These are phyloP conservation scores for Cladosporium sp. DNA, from an alignment of 2,329 filamentous ascomycete genomes.

Conservation along the genomic window DNA sequence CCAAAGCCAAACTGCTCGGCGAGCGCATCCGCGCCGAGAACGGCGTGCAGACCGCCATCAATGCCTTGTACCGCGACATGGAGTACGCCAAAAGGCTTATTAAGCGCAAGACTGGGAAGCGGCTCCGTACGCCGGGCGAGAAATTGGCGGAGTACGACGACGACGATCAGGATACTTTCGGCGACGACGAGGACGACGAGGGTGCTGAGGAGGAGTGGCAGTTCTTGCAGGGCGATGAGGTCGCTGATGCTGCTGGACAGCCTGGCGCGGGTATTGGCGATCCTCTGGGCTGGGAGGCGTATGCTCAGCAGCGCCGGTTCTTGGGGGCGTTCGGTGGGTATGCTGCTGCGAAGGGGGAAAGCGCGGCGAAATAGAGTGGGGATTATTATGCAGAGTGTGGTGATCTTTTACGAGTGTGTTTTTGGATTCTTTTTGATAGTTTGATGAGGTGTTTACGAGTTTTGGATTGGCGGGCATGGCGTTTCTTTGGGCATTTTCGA, in stretches of 20 bases:
- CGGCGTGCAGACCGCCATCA: conserved; percentile 85
- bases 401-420: neutral
- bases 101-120: conserved; percentile 51
- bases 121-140: conserved; percentile 8
- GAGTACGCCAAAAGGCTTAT: conserved; percentile 88
- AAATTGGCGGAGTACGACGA: conserved; percentile 20
- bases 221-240: conserved; percentile 67
- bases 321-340: conserved; percentile 9
- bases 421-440: neutral
- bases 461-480: neutral
- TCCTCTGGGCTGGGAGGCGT: conserved; percentile 8
- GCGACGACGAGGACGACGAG: conserved; percentile 21
- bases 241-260: conserved; percentile 39
- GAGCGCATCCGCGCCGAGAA: conserved; percentile 89
- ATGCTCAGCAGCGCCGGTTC: conserved; percentile 13
- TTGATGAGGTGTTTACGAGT: neutral
- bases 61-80: conserved; percentile 89
- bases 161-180: conserved; percentile 34
- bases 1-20: conserved; percentile 77
- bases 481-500: neutral
- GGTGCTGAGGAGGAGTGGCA: conserved; percentile 65
- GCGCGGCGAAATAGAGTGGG: neutral
- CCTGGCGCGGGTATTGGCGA: neutral
- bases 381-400: neutral
- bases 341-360: neutral